Base-by-base conservation (phyloP, 306 rosid genomes). In the Begonia fuchsioides region DNA sequence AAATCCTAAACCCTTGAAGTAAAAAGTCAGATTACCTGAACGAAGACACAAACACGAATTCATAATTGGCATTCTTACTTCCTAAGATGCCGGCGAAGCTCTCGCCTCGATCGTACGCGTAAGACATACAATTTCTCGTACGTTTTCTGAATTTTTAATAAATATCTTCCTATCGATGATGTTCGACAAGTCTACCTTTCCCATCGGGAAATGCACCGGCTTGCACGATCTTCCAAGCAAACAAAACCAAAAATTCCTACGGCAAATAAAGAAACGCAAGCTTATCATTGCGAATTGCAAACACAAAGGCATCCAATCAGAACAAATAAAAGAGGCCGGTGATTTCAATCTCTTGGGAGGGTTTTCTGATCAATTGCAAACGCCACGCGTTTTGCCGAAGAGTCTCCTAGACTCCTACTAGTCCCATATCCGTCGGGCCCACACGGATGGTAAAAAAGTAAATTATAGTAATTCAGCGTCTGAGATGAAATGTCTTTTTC, bases 71-170 rank as follows among this genome's bases (percentile, higher is more conserved):
- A 41, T n/a, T 41, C 15, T 9, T 3, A 14, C 20, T 17, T 17
- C 58, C 60, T 55, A 44, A 55, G 60, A 55, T 55, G 32, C 60
- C 60, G 60, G 50, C 60, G 60, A 41, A 10, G 45, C 45, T 41
- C 45, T 11, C 45, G 45, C 14, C 32, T 44, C 43, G 20, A 54
- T 54, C 59, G 43, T n/a, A 44, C 51, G 43, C 51, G 44, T 44
- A 20, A 15, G 43, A 55, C 15, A 12, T 47, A 43, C 49, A 55
- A 47, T 39, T 17, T 3, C 18, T 43, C 2, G 39, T 16, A 6
- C 8, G 15, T 13, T 32, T 19, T 50, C 12, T 39, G 13, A 40
- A 39, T 15, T 43, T 20, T 9, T 55, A 26, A 14, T 10, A 15
- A 48, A 17, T 11, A 10, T 41, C 9, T 41, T 41, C 3, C 35